A percentile compares a stretch with the other conserved stretches of the same genome.
Evolutionary conservation across 176 grass and related monocot species (phyloP).

Genomic region (Tillandsia leiboldiana): DNA sequence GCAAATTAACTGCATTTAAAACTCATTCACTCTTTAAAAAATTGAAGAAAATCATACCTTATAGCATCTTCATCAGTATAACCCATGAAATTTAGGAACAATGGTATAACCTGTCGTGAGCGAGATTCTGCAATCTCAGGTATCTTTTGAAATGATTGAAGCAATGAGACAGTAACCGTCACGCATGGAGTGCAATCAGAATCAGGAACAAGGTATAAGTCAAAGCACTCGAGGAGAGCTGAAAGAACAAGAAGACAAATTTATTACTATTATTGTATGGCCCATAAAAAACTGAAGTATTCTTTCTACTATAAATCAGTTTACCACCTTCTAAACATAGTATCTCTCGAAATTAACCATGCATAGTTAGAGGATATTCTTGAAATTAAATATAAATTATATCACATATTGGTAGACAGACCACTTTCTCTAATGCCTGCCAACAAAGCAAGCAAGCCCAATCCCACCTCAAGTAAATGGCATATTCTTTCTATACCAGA

Average conservation of each 20-base stretch:
- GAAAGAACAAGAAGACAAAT: constrained; percentile 21
- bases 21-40: constrained; percentile 10
- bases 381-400: background rate
- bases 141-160: constrained; percentile 76
- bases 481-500: background rate
- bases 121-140: constrained; percentile 80
- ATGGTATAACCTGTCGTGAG: constrained; percentile 74
- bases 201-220: constrained; percentile 40
- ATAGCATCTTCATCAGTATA: constrained; percentile 38
- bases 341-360: background rate
- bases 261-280: background rate
- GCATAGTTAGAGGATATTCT: background rate
- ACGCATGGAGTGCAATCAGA: constrained; percentile 57
- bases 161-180: constrained; percentile 48
- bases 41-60: constrained; percentile 44
- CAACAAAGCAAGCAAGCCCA: background rate
- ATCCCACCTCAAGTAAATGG: background rate
- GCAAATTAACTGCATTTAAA: constrained; percentile 9
- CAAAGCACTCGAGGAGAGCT: constrained; percentile 63
- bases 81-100: constrained; percentile 89
- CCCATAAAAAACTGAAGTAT: background rate
- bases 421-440: background rate
- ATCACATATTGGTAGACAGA: background rate
- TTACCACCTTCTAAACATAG: too few species aligned
- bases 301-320: too few species aligned